Conservation (phyloP, 352 stramenopile genomes). For the Phytopythium vexans region DNA sequence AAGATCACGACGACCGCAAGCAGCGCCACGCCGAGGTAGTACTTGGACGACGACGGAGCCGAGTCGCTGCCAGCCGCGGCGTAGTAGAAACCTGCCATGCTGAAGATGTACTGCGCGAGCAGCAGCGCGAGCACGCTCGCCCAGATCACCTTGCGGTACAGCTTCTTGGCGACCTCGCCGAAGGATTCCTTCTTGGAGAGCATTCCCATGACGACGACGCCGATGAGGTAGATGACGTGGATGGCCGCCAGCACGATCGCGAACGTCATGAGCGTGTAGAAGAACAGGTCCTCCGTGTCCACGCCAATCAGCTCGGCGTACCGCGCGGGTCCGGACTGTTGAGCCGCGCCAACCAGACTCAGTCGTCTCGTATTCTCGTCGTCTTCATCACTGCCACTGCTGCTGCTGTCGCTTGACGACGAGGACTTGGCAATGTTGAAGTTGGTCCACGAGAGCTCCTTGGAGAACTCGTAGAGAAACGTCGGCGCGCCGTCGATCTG, state of each 20-base stretch:
- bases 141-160: constrained; percentile 84
- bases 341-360: constrained; percentile 6
- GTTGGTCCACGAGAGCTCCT: constrained; percentile 83
- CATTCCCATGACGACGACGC: constrained; percentile 40
- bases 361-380: constrained; percentile 3
- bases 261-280: constrained; percentile 75
- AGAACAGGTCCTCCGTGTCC: constrained; percentile 65
- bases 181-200: constrained; percentile 64
- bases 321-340: constrained; percentile 57
- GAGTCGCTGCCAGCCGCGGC: constrained; percentile 50
- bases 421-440: constrained; percentile 73
- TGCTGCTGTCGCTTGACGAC: background rate
- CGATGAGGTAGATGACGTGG: constrained; percentile 62
- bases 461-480: constrained; percentile 81
- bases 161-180: constrained; percentile 31
- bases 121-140: constrained; percentile 63
- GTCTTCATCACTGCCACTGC: constrained; percentile 1
- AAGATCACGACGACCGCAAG: constrained; percentile 47
- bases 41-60: constrained; percentile 50
- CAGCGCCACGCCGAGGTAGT: constrained; percentile 36
- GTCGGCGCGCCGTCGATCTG: constrained; percentile 63
- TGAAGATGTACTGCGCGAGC: constrained; percentile 84
- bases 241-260: constrained; percentile 49
- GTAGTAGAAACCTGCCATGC: constrained; percentile 37
- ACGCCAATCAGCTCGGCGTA: constrained; percentile 73